Evolutionary conservation across 2,329 filamentous ascomycete genomes (phyloP), one percentile per base, ranked within the genome.

Genomic region (Didymella arachidicola): DNA sequence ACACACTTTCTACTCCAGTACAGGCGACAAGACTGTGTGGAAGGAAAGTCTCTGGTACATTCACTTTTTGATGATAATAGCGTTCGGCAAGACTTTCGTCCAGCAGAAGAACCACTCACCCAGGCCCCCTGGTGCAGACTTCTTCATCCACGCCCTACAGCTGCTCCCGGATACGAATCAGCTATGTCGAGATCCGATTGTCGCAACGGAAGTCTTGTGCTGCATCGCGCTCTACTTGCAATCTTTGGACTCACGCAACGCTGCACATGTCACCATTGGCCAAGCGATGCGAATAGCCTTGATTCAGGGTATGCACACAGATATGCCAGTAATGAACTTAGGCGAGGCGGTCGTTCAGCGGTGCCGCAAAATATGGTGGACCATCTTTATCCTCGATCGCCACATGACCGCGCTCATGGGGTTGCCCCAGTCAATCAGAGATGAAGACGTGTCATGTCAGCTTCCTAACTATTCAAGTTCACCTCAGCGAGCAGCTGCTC

Each of bases 131-230:
- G 83, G 83, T 0, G 77, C 78, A 0, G 80, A 96, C 86, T 60
- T 81, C 80, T 68, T 89, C 86, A 67, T 91, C 88, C 68, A 92
- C 72, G 65, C 87, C 80, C 60, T 82, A 75, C 64, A 86, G 65
- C 70, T 83, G 79, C 71, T 89, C 81, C 68, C 85, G 72, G 59
- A 79, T 48, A 65, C 78, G 65, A 58, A 80, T 68, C 68, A 79
- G 73, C 60, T 73, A 65, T 82, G 76, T 27, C 71, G 73, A 18
- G 76, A 83, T 19, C 79, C 83, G 0, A 69, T 83, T 1, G 67
- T 79, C 14, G 77, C 81, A 0, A 80, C 80, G 0, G 83, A 86
- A 60, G 78, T 84, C 1, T 61, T 84, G 0, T 83, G 81, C 56
- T 84, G 81, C 25, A 78, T 82, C 14, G 80, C 83, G 0, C 68